Percentiles rank a stretch among this genome's conserved stretches.
These are phyloP conservation scores for Tricholoma flavovirens DNA, from an alignment of 768 basidiomycete genomes.

Conservation along the genomic window DNA sequence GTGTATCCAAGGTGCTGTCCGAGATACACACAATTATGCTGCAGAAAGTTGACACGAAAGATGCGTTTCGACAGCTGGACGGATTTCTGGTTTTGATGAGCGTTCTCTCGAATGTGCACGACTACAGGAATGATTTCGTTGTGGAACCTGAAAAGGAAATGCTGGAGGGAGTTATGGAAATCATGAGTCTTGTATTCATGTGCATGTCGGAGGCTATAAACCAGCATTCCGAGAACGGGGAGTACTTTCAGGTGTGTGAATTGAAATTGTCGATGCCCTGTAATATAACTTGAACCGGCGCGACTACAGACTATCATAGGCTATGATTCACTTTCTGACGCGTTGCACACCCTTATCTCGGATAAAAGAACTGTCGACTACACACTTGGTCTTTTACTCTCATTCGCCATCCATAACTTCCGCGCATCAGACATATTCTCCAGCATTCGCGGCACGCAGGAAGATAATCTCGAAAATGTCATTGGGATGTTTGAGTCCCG, in stretches of 20 bases:
- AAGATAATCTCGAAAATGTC: conserved; percentile 35
- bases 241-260: conserved; percentile 60
- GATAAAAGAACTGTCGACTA: conserved; percentile 44
- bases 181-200: conserved; percentile 54
- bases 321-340: conserved; percentile 56
- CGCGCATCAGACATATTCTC: conserved; percentile 50
- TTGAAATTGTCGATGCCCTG: not conserved
- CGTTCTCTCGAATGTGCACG: conserved; percentile 55
- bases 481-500: conserved; percentile 38
- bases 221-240: conserved; percentile 47
- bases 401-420: conserved; percentile 63
- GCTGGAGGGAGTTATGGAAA: conserved; percentile 40
- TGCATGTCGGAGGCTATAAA: conserved; percentile 62
- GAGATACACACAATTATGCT: conserved; percentile 66
- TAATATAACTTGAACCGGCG: conserved; percentile 2
- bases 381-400: conserved; percentile 62
- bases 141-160: conserved; percentile 34
- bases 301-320: conserved; percentile 49
- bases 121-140: conserved; percentile 24
- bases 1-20: conserved; percentile 42
- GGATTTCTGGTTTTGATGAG: conserved; percentile 75
- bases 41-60: conserved; percentile 60
- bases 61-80: conserved; percentile 76
- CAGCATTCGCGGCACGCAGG: conserved; percentile 29
- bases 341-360: conserved; percentile 47